Percentiles rank a stretch among this genome's conserved stretches.
Conservation (phyloP, 208 protist species). For the Tetramitus jugosus region DNA sequence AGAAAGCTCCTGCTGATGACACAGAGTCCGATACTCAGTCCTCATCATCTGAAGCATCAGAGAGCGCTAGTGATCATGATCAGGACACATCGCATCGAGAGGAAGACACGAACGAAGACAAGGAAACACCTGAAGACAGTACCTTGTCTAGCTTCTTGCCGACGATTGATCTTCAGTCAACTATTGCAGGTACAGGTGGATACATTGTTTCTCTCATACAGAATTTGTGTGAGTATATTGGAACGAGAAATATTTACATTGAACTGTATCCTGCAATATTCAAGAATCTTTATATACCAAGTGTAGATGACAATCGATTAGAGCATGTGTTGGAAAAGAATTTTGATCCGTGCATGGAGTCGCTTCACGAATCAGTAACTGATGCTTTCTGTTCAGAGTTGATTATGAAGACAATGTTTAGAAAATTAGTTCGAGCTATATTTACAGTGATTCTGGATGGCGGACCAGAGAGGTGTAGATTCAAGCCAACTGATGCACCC, state of each 20-base stretch:
- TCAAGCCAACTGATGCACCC: background rate
- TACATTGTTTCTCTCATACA: background rate
- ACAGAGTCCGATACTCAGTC: too few species aligned
- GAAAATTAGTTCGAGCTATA: background rate
- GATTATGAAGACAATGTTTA: constrained; percentile 14
- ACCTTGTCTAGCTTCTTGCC: too few species aligned
- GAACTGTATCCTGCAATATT: constrained; percentile 12
- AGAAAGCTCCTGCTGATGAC: too few species aligned
- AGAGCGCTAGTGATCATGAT: too few species aligned
- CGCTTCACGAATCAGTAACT: background rate
- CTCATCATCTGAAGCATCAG: too few species aligned
- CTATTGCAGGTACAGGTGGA: background rate
- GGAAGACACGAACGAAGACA: too few species aligned
- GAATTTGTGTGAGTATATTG: background rate
- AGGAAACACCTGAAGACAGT: too few species aligned
- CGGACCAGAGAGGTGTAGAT: background rate
- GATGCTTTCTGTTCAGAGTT: background rate
- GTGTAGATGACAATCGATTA: background rate
- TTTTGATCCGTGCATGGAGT: constrained; percentile 13
- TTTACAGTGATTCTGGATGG: background rate
- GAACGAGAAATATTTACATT: constrained; percentile 13
- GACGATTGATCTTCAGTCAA: background rate
- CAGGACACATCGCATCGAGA: too few species aligned
- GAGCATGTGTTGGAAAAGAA: background rate
- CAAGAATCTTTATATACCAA: background rate